phyloP scores from a whole-genome alignment of 2,329 filamentous ascomycete species.

The Pyrenochaeta sp. region DNA sequence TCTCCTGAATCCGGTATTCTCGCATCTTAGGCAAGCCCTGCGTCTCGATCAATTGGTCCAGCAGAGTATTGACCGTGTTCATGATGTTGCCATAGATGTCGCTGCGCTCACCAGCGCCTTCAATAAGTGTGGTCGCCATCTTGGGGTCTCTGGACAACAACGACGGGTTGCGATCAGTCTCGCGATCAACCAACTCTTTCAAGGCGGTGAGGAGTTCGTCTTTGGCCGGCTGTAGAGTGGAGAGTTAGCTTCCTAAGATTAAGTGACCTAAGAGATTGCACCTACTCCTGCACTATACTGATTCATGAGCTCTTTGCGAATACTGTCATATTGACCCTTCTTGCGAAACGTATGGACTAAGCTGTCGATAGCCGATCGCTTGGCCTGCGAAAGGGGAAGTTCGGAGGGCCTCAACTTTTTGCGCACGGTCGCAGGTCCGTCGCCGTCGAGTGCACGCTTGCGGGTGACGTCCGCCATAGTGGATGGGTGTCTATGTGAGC shows the following conservation, averaged over 20 bases:
- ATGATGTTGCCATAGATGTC: slow-evolving; percentile 78
- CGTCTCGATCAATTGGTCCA: slow-evolving; percentile 67
- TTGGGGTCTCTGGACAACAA: slow-evolving; percentile 77
- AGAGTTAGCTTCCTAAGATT: slow-evolving; percentile 1
- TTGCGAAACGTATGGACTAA: slow-evolving; percentile 86
- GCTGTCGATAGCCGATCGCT: slow-evolving; percentile 75
- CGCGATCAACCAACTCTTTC: slow-evolving; percentile 73
- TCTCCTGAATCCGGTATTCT: slow-evolving; percentile 70
- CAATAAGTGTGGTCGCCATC: slow-evolving; percentile 78
- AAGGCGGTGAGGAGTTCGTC: slow-evolving; percentile 71
- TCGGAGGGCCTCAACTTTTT: slow-evolving; percentile 77
- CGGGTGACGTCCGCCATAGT: slow-evolving; percentile 45
- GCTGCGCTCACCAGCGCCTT: slow-evolving; percentile 78
- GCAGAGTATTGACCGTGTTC: slow-evolving; percentile 71
- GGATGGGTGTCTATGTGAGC: slow-evolving; percentile 8
- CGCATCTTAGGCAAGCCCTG: slow-evolving; percentile 75
- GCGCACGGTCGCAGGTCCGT: slow-evolving; percentile 45
- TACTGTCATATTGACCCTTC: slow-evolving; percentile 81
- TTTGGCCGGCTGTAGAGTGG: slow-evolving; percentile 69
- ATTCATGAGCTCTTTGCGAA: slow-evolving; percentile 79
- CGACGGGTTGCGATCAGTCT: slow-evolving; percentile 77
- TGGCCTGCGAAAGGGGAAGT: slow-evolving; percentile 76
- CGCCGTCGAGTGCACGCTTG: slow-evolving; percentile 44
- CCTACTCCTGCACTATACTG: slow-evolving; percentile 75
- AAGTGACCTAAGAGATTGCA: slow-evolving; percentile 35